Evolutionary conservation across 306 rosid species (phyloP).

Genomic region (Trifolium subterraneum): DNA sequence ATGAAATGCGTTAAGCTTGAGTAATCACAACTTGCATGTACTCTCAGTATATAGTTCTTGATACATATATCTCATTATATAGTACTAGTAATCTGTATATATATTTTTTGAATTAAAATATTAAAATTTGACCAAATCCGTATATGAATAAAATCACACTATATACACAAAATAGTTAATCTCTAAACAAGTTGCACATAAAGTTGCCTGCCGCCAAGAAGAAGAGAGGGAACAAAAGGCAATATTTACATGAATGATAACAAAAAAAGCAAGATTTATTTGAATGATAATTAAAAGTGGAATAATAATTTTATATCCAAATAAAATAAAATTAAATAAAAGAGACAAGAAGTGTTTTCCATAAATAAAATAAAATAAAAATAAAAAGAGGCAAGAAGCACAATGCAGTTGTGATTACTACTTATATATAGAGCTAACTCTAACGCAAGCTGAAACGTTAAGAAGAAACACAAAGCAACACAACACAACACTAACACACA

Average conservation of each 20-base stretch:
- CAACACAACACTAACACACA: not conserved
- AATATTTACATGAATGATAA: not conserved
- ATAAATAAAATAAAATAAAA: too few species aligned
- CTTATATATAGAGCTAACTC: not conserved
- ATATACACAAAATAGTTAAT: too few species aligned
- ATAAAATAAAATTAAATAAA: not conserved
- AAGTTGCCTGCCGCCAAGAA: not conserved
- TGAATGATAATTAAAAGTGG: not conserved
- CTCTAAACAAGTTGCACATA: too few species aligned
- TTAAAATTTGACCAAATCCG: too few species aligned
- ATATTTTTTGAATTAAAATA: too few species aligned
- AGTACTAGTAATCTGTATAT: too few species aligned
- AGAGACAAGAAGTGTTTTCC: not conserved
- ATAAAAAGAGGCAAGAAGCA: too few species aligned
- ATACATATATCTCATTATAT: too few species aligned
- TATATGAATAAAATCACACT: too few species aligned
- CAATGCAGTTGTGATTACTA: not conserved
- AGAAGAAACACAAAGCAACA: not conserved
- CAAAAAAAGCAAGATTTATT: not conserved
- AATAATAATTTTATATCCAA: not conserved
- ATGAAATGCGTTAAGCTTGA: too few species aligned
- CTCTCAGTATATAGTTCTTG: too few species aligned
- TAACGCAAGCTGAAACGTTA: conserved; percentile 5
- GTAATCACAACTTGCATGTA: too few species aligned
- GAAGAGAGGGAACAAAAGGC: not conserved